Percentiles rank a stretch among this genome's conserved stretches.
phyloP scores from a whole-genome alignment of 148 eudicot genomes.

The Amaranthus cruentus region DNA sequence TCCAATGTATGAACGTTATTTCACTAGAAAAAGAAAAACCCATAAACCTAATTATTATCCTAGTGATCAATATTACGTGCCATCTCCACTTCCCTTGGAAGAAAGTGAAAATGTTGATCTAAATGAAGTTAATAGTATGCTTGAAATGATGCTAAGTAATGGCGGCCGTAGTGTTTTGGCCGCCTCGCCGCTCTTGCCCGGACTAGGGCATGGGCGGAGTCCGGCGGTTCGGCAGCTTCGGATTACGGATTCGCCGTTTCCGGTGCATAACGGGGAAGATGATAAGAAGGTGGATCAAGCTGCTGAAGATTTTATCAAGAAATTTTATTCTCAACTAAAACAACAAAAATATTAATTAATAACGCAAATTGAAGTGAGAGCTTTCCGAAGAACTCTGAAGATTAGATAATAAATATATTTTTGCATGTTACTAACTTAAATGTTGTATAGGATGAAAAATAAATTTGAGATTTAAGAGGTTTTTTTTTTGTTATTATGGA shows the following conservation, averaged over 20 bases:
- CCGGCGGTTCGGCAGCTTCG: constrained; percentile 58
- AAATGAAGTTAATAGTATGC: constrained; percentile 16
- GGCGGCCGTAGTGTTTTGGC: constrained; percentile 7
- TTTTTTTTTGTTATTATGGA: too few relatives aligned
- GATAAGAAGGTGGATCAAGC: constrained; percentile 50
- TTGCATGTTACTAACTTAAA: too few relatives aligned
- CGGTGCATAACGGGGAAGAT: constrained; percentile 29
- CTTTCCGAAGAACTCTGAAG: background rate
- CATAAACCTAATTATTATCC: background rate
- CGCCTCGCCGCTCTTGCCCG: constrained; percentile 44
- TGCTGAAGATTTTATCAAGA: constrained; percentile 62
- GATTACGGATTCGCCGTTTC: constrained; percentile 71
- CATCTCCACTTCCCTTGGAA: background rate
- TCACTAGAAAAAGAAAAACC: constrained; percentile 17
- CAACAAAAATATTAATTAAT: constrained; percentile 23
- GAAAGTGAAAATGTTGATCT: constrained; percentile 9
- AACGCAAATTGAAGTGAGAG: background rate
- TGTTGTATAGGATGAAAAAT: too few relatives aligned
- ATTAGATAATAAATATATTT: too few relatives aligned
- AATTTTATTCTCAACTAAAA: constrained; percentile 52
- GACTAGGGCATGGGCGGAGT: constrained; percentile 37
- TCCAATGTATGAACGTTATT: constrained; percentile 34
- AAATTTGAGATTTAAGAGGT: too few relatives aligned
- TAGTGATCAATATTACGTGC: background rate
- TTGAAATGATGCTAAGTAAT: constrained; percentile 31